Percentiles rank a stretch among this genome's conserved stretches.
Conservation (phyloP, 2,329 filamentous ascomycete genomes). For the Acephala macrosclerotiorum region DNA sequence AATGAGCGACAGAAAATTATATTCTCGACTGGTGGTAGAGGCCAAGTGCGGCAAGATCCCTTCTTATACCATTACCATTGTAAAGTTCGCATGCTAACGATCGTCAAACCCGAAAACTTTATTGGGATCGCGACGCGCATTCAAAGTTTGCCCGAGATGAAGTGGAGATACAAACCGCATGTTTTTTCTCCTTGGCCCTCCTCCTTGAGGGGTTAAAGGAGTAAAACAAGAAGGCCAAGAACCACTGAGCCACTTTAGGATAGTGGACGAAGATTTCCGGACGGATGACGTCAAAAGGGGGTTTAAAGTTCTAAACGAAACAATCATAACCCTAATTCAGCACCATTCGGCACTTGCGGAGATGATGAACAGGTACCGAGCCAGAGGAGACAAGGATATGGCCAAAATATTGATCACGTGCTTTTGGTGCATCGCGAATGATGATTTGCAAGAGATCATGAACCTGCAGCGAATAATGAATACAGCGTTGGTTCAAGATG, state of each 20-base stretch:
- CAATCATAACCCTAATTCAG: too few relatives aligned
- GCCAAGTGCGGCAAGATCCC: background rate
- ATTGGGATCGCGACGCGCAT: background rate
- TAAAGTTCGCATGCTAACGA: background rate
- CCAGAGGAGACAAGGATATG: too few relatives aligned
- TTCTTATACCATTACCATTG: background rate
- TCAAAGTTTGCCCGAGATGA: background rate
- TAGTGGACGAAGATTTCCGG: too few relatives aligned
- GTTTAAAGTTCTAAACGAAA: too few relatives aligned
- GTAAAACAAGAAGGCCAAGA: background rate
- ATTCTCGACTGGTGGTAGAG: background rate
- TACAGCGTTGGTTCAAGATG: too few relatives aligned
- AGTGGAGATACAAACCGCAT: background rate
- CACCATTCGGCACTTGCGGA: too few relatives aligned
- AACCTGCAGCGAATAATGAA: too few relatives aligned
- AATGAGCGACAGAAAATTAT: background rate
- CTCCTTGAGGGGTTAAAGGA: background rate
- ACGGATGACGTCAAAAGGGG: too few relatives aligned
- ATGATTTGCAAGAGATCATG: too few relatives aligned
- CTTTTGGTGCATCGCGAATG: too few relatives aligned
- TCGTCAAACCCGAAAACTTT: background rate
- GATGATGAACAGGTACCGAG: too few relatives aligned
- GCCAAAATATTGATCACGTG: too few relatives aligned
- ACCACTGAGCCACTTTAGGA: background rate
- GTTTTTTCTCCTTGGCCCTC: background rate